Evolutionary conservation across 768 basidiomycete species (phyloP).

Genomic region (Asterophora lycoperdoides): DNA sequence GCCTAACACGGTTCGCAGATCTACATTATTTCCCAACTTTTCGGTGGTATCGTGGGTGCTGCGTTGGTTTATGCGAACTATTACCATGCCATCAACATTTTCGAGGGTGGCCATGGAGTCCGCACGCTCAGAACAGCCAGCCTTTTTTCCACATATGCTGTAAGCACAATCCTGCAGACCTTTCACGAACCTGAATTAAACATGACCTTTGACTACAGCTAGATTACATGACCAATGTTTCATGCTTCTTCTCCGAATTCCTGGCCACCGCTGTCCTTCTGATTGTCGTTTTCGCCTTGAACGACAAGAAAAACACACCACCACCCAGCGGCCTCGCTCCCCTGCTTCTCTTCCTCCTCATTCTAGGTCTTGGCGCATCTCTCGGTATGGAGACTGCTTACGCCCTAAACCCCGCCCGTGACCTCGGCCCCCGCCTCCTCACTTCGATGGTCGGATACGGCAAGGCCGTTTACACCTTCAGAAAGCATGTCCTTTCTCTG

Average conservation of each 20-base stretch:
- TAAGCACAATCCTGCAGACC: constrained; percentile 28
- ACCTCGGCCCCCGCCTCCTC: constrained; percentile 60
- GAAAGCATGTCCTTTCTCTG: constrained; percentile 30
- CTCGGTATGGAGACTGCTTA: constrained; percentile 61
- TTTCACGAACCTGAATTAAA: constrained; percentile 45
- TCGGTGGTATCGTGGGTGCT: constrained; percentile 61
- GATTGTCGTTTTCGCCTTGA: constrained; percentile 49
- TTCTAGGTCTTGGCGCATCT: constrained; percentile 54
- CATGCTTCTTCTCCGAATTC: constrained; percentile 50
- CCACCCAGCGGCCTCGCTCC: constrained; percentile 50
- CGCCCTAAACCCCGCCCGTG: constrained; percentile 35
- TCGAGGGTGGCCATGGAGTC: constrained; percentile 50
- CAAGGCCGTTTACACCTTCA: constrained; percentile 35
- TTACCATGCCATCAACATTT: constrained; percentile 60
- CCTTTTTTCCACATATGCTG: constrained; percentile 60
- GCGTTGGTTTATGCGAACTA: constrained; percentile 62
- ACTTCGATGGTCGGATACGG: constrained; percentile 74
- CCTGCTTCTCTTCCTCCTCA: constrained; percentile 50
- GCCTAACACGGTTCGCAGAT: neutral
- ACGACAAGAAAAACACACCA: constrained; percentile 49
- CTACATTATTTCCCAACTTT: constrained; percentile 58
- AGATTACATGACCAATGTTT: constrained; percentile 32
- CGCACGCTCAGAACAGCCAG: constrained; percentile 53
- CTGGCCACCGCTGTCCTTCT: constrained; percentile 55
- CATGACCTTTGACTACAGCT: constrained; percentile 6